phyloP scores from a whole-genome alignment of 208 protist genomes.

The Trypanosoma brucei region DNA sequence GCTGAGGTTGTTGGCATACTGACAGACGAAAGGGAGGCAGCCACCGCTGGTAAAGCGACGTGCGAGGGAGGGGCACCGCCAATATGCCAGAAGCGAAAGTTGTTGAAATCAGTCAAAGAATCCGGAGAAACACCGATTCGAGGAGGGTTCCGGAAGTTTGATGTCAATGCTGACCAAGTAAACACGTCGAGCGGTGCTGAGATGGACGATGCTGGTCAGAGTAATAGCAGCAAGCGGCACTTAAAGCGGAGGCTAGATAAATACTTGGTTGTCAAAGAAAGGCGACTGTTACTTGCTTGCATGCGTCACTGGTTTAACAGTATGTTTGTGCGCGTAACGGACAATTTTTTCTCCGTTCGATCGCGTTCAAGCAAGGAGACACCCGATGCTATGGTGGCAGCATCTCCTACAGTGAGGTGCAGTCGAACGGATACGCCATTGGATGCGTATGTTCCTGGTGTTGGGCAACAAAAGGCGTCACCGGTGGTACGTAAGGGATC shows the following conservation, averaged over 20 bases:
- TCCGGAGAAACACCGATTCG: neutral
- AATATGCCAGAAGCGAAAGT: too few relatives aligned
- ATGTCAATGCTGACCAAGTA: too few relatives aligned
- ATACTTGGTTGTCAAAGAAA: conserved; percentile 32
- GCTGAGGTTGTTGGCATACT: neutral
- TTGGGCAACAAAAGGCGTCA: too few relatives aligned
- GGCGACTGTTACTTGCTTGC: conserved; percentile 23
- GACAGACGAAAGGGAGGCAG: neutral
- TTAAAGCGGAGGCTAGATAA: conserved; percentile 21
- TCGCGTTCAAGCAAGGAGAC: neutral
- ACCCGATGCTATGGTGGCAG: too few relatives aligned
- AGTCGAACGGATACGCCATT: too few relatives aligned
- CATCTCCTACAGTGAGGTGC: too few relatives aligned
- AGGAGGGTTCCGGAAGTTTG: neutral
- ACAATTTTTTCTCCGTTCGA: neutral
- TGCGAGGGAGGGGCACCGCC: neutral
- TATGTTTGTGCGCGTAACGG: conserved; percentile 40
- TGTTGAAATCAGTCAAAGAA: too few relatives aligned
- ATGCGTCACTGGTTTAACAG: conserved; percentile 51
- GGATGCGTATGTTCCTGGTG: too few relatives aligned
- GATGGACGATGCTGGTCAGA: neutral
- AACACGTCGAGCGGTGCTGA: neutral
- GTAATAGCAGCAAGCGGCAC: conserved; percentile 12
- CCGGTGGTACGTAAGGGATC: too few relatives aligned
- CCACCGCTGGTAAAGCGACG: neutral